phyloP scores from a whole-genome alignment of 345 rosid genomes.

The Bruguiera parviflora region DNA sequence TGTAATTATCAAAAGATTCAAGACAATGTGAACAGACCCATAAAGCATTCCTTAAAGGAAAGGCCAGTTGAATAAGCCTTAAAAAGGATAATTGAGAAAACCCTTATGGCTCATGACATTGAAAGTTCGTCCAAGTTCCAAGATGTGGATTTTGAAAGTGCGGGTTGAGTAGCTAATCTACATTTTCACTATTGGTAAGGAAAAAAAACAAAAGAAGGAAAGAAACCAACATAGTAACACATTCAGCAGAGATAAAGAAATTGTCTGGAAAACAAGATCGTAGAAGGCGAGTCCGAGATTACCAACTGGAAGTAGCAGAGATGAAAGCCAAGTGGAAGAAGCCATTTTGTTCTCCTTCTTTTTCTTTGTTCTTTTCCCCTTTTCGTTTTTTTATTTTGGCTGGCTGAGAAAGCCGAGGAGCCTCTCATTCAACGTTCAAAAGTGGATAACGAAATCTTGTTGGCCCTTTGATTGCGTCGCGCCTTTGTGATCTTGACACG shows the following conservation, averaged over 20 bases:
- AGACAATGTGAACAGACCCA: not conserved
- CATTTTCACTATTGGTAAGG: not conserved
- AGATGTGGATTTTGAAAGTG: not conserved
- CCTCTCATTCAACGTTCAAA: not conserved
- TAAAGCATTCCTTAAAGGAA: not conserved
- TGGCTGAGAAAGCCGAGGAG: too few relatives aligned
- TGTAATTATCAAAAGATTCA: not conserved
- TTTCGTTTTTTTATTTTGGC: too few relatives aligned
- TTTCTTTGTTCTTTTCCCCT: not conserved
- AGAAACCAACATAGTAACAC: not conserved
- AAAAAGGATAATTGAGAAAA: too few relatives aligned
- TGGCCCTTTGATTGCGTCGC: not conserved
- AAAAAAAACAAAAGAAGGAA: not conserved
- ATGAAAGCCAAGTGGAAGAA: not conserved
- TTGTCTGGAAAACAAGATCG: not conserved
- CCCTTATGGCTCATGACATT: too few relatives aligned
- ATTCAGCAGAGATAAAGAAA: not conserved
- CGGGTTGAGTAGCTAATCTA: not conserved
- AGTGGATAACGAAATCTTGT: conserved; percentile 19
- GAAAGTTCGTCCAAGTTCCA: not conserved
- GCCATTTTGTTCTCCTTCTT: not conserved
- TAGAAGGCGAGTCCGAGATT: not conserved
- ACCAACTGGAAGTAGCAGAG: conserved; percentile 30
- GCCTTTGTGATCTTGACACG: not conserved
- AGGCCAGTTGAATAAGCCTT: not conserved